Percentiles rank a stretch among this genome's conserved stretches.
Conservation (phyloP, 2,329 filamentous ascomycete genomes). For the Colletotrichum nymphaeae region DNA sequence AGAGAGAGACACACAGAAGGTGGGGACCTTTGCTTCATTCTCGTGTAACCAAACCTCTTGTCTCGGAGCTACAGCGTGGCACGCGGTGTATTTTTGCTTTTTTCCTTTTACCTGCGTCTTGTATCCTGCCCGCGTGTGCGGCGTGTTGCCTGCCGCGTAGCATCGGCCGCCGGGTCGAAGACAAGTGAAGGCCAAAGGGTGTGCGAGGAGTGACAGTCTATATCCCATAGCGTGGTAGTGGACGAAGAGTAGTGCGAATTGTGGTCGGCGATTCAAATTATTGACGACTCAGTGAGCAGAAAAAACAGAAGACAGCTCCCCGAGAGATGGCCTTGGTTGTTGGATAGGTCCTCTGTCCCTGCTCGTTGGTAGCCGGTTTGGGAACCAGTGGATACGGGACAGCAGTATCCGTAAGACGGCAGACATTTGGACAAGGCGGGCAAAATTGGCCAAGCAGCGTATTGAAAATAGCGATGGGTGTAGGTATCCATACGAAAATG, state of each 20-base stretch:
- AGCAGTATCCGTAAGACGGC: neutral
- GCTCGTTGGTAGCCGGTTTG: neutral
- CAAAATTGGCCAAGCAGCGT: neutral
- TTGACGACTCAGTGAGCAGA: neutral
- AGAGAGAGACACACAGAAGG: neutral
- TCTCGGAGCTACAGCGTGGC: constrained; percentile 25
- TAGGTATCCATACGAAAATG: neutral
- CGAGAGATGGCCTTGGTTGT: neutral
- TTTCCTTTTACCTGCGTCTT: neutral
- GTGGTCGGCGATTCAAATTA: no score
- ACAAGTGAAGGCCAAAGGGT: neutral
- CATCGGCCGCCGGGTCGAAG: constrained; percentile 8
- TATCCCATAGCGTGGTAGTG: neutral
- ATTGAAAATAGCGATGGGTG: neutral
- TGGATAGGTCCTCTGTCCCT: neutral
- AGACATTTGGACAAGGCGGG: neutral
- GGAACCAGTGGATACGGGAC: neutral
- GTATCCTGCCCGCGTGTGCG: neutral
- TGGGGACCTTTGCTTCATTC: neutral
- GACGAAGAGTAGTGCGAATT: no score
- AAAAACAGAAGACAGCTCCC: neutral
- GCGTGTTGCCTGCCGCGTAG: constrained; percentile 8
- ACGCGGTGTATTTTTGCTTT: constrained; percentile 22
- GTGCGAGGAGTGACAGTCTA: neutral
- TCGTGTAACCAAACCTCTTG: constrained; percentile 22